phyloP scores from a whole-genome alignment of 225 moss, liverwort and hornwort species.

The Physcomitrellopsis africana region DNA sequence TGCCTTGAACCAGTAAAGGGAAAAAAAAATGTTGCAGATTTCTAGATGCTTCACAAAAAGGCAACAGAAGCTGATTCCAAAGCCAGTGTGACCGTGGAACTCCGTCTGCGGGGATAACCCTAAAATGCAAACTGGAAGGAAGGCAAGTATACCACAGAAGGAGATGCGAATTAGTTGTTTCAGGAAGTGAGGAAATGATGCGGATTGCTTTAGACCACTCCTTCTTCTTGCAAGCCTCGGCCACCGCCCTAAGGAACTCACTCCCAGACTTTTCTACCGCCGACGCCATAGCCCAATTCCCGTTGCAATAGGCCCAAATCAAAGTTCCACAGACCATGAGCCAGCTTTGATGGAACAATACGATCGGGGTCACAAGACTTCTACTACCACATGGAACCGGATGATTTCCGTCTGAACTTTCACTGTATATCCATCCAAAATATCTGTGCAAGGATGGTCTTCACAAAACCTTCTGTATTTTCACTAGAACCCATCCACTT shows the following conservation, averaged over 20 bases:
- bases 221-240: conserved; percentile 72
- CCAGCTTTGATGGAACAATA: not conserved
- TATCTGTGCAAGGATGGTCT: not conserved
- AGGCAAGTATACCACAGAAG: conserved; percentile 55
- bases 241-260: conserved; percentile 54
- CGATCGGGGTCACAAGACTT: not conserved
- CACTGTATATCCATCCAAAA: not conserved
- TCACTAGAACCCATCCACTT: not conserved
- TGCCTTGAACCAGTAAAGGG: not conserved
- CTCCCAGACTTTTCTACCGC: conserved; percentile 22
- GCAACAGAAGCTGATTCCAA: not conserved
- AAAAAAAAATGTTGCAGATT: no score
- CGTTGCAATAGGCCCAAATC: not conserved
- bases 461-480: not conserved
- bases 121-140: conserved; percentile 14
- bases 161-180: conserved; percentile 48
- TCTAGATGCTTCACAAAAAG: not conserved
- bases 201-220: conserved; percentile 83
- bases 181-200: conserved; percentile 57
- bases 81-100: not conserved
- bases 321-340: not conserved
- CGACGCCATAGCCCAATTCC: conserved; percentile 46
- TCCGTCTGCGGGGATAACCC: conserved; percentile 30
- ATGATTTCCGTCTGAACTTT: conserved; percentile 13
- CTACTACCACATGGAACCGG: not conserved